phyloP scores from a whole-genome alignment of 2,329 filamentous ascomycete genomes.

The Didymella segeticola region DNA sequence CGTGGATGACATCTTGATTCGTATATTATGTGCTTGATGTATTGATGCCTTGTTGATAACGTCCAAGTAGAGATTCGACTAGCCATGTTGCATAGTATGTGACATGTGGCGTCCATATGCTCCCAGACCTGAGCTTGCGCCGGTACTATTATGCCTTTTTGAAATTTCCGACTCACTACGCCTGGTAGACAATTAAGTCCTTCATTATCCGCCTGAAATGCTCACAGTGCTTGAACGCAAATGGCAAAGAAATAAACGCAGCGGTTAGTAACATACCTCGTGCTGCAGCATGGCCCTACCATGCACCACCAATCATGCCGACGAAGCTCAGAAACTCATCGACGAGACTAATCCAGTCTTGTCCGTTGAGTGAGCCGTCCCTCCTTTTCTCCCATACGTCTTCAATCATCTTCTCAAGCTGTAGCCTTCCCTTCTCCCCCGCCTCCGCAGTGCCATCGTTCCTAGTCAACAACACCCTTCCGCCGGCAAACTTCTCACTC shows the following conservation, averaged over 20 bases:
- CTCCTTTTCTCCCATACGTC: slow-evolving; percentile 44
- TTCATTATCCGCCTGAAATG: neutral
- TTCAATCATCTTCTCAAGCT: slow-evolving; percentile 33
- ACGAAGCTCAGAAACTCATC: slow-evolving; percentile 44
- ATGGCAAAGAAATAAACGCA: neutral
- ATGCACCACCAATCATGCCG: slow-evolving; percentile 31
- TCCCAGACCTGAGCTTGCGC: neutral
- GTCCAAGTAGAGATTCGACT: neutral
- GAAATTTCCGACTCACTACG: too few species aligned
- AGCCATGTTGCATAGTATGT: neutral
- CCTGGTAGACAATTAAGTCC: neutral
- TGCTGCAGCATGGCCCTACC: slow-evolving; percentile 12
- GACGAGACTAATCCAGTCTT: slow-evolving; percentile 46
- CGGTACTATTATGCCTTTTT: neutral
- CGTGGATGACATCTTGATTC: too few species aligned
- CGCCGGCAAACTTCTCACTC: slow-evolving; percentile 45
- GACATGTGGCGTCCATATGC: neutral
- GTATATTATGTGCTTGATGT: neutral
- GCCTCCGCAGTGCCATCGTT: slow-evolving; percentile 44
- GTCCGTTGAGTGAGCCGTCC: slow-evolving; percentile 37
- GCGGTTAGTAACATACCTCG: neutral
- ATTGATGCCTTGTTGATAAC: neutral
- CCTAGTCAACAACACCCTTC: slow-evolving; percentile 39
- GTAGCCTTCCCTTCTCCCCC: slow-evolving; percentile 33
- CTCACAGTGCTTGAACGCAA: slow-evolving; percentile 17